Evolutionary conservation across 768 basidiomycete genomes (phyloP).

Genomic region (Leccinum fibrillosum): DNA sequence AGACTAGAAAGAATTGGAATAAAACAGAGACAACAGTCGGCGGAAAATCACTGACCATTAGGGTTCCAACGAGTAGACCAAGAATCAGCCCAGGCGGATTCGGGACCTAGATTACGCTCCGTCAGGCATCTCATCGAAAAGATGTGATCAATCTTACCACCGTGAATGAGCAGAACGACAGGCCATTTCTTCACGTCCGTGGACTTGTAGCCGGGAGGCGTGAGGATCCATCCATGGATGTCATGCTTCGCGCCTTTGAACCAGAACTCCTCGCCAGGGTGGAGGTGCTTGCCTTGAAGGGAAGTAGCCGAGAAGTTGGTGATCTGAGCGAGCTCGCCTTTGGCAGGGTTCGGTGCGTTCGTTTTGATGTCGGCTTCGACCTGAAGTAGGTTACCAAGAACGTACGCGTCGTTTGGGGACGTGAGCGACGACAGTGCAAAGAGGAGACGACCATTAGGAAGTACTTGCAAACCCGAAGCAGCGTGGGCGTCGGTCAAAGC

Average conservation of each 20-base stretch:
- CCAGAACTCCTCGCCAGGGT: conserved; percentile 77
- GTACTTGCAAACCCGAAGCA: conserved; percentile 58
- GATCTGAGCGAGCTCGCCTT: conserved; percentile 47
- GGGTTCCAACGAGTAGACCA: conserved; percentile 96
- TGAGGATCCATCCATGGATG: conserved; percentile 84
- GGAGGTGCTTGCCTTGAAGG: conserved; percentile 56
- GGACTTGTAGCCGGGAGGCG: conserved; percentile 72
- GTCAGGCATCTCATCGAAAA: background rate
- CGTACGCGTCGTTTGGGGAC: conserved; percentile 75
- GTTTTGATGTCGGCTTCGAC: conserved; percentile 42
- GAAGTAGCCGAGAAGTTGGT: conserved; percentile 61
- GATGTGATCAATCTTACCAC: conserved; percentile 39
- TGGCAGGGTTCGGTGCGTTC: conserved; percentile 24
- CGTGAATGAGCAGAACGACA: conserved; percentile 76
- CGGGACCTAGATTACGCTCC: conserved; percentile 47
- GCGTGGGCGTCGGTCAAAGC: conserved; percentile 57
- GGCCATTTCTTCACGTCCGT: conserved; percentile 76
- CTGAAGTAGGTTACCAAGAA: conserved; percentile 48
- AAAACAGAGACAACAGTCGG: background rate
- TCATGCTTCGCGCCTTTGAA: conserved; percentile 78
- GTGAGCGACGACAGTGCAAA: conserved; percentile 73
- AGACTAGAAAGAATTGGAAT: conserved; percentile 43
- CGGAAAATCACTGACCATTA: conserved; percentile 45
- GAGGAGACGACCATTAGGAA: conserved; percentile 60
- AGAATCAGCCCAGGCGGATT: conserved; percentile 84